Base-by-base conservation (phyloP, 177 flowering plant genomes). In the Vitis hybrid region DNA sequence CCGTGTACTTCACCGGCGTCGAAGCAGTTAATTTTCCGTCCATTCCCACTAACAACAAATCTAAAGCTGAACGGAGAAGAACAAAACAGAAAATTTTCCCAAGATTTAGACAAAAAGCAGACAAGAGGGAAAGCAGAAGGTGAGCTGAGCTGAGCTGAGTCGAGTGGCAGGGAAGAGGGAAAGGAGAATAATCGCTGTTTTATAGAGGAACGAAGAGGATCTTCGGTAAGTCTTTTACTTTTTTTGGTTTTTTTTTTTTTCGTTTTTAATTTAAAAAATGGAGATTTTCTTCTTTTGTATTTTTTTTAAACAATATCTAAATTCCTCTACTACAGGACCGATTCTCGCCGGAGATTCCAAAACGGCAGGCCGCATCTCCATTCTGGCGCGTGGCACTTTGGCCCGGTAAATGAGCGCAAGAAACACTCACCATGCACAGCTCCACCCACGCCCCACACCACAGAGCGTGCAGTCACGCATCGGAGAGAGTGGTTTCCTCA, bases 321-420 rank as follows among this genome's bases (percentile, higher is more conserved):
- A 33, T 33, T 33, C 44, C 44, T 5, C 1, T 6, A 6, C 44
- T 6, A 6, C 44, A 33, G 7, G 44, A 33, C 75, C 70, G 65
- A 54, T 66, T 9, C 5, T 12, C 58, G 33, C 28, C 59, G 70
- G 60, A 51, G 75, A 73, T 73, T 44, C 75, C 68, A 56, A 59
- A 33, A 75, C 77, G 73, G 44, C 70, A 38, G 66, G 73, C 77
- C 77, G 77, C 77, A 70, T 70, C 59, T 2, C 31, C n/a, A 11
- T 11, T 22, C 28, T 1, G 38, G 14, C 62, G 62, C 33, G 18
- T 58, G 24, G 5, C 44, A 58, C 18, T 18, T 18, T 5, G 61
- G 19, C 28, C 18, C 61, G 61, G n/a, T 15, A 7, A 33, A 33
- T 1, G 6, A 33, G 44, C 44, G 8, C 44, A 4, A 5, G 3